phyloP scores from a whole-genome alignment of 2,329 filamentous ascomycete genomes.

The Spiromastix sp. region DNA sequence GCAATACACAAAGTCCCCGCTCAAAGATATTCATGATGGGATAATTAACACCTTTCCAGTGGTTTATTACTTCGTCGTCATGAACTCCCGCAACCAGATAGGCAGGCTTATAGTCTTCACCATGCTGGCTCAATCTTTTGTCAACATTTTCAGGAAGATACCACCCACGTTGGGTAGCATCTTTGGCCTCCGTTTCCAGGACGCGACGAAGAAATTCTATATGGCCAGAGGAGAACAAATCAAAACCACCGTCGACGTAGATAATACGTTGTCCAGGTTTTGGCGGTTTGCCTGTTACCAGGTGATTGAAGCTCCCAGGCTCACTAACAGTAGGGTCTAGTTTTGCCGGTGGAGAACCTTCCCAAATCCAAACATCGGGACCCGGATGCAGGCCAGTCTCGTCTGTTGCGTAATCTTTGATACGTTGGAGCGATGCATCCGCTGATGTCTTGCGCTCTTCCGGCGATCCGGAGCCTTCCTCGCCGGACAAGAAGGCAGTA shows the following conservation, averaged over 20 bases:
- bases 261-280: constrained; percentile 72
- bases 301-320: constrained; percentile 52
- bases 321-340: constrained; percentile 40
- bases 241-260: constrained; percentile 94
- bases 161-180: constrained; percentile 62
- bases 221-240: constrained; percentile 92
- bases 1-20: constrained; percentile 85
- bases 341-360: constrained; percentile 26
- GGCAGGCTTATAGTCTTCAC: constrained; percentile 66
- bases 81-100: constrained; percentile 92
- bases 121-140: constrained; percentile 52
- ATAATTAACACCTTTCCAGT: constrained; percentile 95
- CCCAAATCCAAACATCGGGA: constrained; percentile 77
- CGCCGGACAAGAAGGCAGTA: constrained; percentile 54
- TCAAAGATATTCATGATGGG: constrained; percentile 99
- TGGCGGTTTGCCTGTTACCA: constrained; percentile 63
- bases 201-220: constrained; percentile 88
- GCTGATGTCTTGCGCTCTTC: constrained; percentile 57
- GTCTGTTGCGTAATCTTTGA: constrained; percentile 80
- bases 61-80: constrained; percentile 88
- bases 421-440: constrained; percentile 61
- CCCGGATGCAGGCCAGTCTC: constrained; percentile 68
- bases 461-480: constrained; percentile 60
- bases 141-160: constrained; percentile 54
- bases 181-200: constrained; percentile 58